Evolutionary conservation across 1,284 basidiomycete genomes (phyloP).

Genomic region (Stereum hirsutum): DNA sequence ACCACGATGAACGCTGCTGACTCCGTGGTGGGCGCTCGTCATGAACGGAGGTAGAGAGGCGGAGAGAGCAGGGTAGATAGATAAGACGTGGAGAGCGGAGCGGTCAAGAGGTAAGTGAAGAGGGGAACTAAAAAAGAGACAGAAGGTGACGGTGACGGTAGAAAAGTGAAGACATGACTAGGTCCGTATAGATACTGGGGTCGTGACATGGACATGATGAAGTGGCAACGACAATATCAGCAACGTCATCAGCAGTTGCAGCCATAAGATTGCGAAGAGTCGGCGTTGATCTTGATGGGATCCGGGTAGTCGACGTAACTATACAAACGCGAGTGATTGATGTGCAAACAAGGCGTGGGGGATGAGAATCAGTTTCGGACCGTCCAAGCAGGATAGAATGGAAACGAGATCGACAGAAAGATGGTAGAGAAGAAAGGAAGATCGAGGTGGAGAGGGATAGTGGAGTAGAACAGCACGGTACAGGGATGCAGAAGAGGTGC

Average conservation of each 20-base stretch:
- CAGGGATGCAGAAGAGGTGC: too few species aligned
- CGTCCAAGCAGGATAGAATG: too few species aligned
- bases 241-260: constrained; percentile 91
- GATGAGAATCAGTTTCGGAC: not conserved
- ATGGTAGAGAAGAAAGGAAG: too few species aligned
- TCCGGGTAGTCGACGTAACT: constrained; percentile 99
- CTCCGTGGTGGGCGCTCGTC: not conserved
- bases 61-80: not conserved
- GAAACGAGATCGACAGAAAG: too few species aligned
- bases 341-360: not conserved
- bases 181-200: too few species aligned
- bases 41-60: not conserved
- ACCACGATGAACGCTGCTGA: not conserved
- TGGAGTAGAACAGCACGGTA: too few species aligned
- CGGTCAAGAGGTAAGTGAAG: not conserved
- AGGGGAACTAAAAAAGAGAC: not conserved
- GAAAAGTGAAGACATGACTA: too few species aligned
- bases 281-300: constrained; percentile 94
- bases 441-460: too few species aligned
- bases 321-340: constrained; percentile 7
- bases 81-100: not conserved
- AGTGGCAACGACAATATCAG: too few species aligned
- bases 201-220: too few species aligned
- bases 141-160: too few species aligned
- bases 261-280: constrained; percentile 85